Evolutionary conservation across 2,329 filamentous ascomycete species (phyloP).

Genomic region (Penicillium olsonii): DNA sequence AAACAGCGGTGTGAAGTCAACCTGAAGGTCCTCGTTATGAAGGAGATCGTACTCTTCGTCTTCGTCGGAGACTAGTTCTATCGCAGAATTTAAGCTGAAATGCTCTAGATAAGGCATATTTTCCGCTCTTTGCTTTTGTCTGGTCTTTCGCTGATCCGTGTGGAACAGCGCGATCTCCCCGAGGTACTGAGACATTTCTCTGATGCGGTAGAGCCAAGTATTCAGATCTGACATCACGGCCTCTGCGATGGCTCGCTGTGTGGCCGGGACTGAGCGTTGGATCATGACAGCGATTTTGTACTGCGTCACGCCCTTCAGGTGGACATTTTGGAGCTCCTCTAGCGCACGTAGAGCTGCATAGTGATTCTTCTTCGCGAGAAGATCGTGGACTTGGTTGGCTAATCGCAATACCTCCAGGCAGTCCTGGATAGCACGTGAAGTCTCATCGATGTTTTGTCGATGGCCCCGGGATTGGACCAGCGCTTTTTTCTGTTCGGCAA

Average conservation of each 20-base stretch:
- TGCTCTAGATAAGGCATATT: slow-evolving; percentile 72
- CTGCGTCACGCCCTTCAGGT: slow-evolving; percentile 89
- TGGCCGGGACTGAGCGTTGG: slow-evolving; percentile 90
- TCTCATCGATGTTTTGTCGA: slow-evolving; percentile 93
- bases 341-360: slow-evolving; percentile 92
- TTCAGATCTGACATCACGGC: slow-evolving; percentile 97
- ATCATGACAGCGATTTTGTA: slow-evolving; percentile 96
- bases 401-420: slow-evolving; percentile 89
- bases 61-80: slow-evolving; percentile 93
- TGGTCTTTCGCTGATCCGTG: slow-evolving; percentile 79
- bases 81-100: slow-evolving; percentile 92
- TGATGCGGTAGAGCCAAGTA: slow-evolving; percentile 92
- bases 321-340: slow-evolving; percentile 94
- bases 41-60: slow-evolving; percentile 93
- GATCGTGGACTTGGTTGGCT: slow-evolving; percentile 90
- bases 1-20: slow-evolving; percentile 91
- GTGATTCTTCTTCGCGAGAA: slow-evolving; percentile 90
- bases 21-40: slow-evolving; percentile 91
- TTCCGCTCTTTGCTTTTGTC: slow-evolving; percentile 81
- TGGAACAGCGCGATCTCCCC: slow-evolving; percentile 97
- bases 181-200: slow-evolving; percentile 92
- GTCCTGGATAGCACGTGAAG: slow-evolving; percentile 81
- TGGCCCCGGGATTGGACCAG: slow-evolving; percentile 90
- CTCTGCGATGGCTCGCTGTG: slow-evolving; percentile 89
- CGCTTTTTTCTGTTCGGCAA: slow-evolving; percentile 91